phyloP scores from a whole-genome alignment of 73 alveolate species.

The Tetrahymena elliotti region DNA sequence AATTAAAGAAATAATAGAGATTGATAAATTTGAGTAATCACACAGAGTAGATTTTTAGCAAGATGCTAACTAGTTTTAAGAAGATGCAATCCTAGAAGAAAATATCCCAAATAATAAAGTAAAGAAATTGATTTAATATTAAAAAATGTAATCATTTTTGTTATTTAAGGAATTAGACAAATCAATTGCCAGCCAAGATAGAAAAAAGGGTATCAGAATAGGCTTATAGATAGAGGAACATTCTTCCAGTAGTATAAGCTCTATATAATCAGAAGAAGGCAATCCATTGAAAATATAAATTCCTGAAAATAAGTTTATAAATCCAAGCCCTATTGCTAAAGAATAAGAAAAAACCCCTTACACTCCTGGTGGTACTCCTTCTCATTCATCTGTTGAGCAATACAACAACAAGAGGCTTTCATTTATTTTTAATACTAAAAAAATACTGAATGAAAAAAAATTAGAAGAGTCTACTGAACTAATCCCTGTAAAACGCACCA shows the following conservation, averaged over 20 bases:
- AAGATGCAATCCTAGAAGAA: background rate
- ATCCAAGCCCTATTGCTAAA: background rate
- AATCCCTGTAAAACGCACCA: background rate
- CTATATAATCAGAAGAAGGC: background rate
- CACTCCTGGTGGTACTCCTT: background rate
- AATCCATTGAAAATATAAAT: background rate
- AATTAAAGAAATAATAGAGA: background rate
- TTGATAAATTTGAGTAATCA: background rate
- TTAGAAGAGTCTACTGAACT: background rate
- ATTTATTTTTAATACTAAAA: background rate
- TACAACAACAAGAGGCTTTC: background rate
- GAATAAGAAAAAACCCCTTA: background rate
- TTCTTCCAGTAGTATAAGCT: background rate
- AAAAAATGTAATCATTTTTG: background rate
- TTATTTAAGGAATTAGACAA: background rate
- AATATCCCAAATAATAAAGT: background rate
- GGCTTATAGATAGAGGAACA: background rate
- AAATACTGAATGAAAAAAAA: background rate
- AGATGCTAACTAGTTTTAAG: background rate
- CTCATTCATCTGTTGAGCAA: background rate
- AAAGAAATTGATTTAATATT: background rate
- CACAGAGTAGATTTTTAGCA: background rate
- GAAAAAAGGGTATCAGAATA: background rate
- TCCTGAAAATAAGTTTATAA: background rate
- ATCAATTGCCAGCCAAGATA: background rate